phyloP scores from a whole-genome alignment of 1,139 yeast species.

The Yamadazyma membranifaciens region DNA sequence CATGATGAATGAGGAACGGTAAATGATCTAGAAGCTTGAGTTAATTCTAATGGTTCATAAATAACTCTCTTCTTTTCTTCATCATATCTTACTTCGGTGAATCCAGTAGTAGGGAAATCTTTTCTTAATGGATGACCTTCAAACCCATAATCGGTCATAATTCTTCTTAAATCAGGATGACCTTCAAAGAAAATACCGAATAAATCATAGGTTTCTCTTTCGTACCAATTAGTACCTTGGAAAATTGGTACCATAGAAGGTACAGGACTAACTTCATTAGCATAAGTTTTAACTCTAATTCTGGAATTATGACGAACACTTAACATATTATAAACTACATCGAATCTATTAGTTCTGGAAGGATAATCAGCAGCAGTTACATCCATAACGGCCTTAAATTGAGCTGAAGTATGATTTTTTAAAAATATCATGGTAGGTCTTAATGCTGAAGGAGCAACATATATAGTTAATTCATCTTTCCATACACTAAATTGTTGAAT shows the following conservation, averaged over 20 bases:
- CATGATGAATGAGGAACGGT: constrained; percentile 85
- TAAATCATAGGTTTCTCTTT: constrained; percentile 84
- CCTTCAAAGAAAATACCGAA: constrained; percentile 84
- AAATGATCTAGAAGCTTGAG: constrained; percentile 91
- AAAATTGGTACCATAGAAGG: constrained; percentile 71
- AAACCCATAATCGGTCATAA: constrained; percentile 89
- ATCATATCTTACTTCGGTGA: constrained; percentile 86
- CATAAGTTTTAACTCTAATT: constrained; percentile 86
- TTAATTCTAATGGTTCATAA: constrained; percentile 85
- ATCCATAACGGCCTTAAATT: constrained; percentile 76
- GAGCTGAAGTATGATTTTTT: constrained; percentile 77
- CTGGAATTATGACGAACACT: constrained; percentile 84
- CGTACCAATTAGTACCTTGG: constrained; percentile 88
- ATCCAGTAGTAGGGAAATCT: constrained; percentile 92
- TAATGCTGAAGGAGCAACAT: constrained; percentile 74
- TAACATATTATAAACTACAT: constrained; percentile 79
- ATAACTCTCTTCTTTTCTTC: constrained; percentile 89
- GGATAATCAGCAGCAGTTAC: constrained; percentile 89
- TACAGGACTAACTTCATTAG: constrained; percentile 78
- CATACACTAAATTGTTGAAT: constrained; percentile 84
- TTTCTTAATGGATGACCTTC: constrained; percentile 91
- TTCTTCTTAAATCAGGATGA: constrained; percentile 88
- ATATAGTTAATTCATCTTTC: constrained; percentile 83
- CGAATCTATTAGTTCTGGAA: constrained; percentile 78
- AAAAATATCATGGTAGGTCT: constrained; percentile 69